These are phyloP conservation scores for Rhizopogon vesiculosus DNA, from an alignment of 768 basidiomycete genomes.

Conservation along the genomic window DNA sequence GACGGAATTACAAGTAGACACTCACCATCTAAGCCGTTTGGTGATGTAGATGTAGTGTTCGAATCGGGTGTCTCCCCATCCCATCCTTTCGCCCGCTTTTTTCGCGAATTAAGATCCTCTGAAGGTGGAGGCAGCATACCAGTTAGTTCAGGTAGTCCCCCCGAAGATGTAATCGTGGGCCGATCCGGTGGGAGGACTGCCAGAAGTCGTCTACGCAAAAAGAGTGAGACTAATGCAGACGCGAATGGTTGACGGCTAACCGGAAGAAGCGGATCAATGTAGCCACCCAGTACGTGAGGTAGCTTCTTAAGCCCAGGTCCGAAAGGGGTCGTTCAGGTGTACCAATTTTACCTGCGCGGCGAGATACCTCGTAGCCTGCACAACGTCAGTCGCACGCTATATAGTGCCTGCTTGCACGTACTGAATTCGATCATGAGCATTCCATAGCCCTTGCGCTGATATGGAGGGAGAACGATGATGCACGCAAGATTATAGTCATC, in stretches of 20 bases:
- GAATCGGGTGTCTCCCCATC: constrained; percentile 60
- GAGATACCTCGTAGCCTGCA: constrained; percentile 89
- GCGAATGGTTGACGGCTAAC: constrained; percentile 30
- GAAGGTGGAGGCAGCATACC: constrained; percentile 28
- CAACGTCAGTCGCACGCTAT: not conserved
- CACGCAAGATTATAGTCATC: constrained; percentile 98
- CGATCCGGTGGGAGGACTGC: constrained; percentile 55
- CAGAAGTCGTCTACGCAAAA: constrained; percentile 43
- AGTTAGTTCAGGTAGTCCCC: constrained; percentile 38
- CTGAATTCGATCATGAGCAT: constrained; percentile 99
- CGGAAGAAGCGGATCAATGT: constrained; percentile 82
- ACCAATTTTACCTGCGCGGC: constrained; percentile 72
- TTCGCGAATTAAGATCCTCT: constrained; percentile 27
- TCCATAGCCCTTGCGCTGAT: constrained; percentile 85
- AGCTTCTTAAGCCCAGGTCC: constrained; percentile 86
- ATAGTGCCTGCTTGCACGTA: constrained; percentile 34
- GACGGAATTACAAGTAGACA: not conserved
- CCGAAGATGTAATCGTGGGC: constrained; percentile 38
- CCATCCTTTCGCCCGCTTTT: constrained; percentile 63
- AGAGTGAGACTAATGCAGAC: not conserved
- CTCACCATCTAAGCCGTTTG: constrained; percentile 38
- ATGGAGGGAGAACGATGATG: constrained; percentile 93
- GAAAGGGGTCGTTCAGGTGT: constrained; percentile 95
- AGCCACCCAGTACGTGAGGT: constrained; percentile 85
- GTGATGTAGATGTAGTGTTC: constrained; percentile 24